Base-by-base conservation (phyloP, 805 yeast species). In the Candida ovalis region DNA sequence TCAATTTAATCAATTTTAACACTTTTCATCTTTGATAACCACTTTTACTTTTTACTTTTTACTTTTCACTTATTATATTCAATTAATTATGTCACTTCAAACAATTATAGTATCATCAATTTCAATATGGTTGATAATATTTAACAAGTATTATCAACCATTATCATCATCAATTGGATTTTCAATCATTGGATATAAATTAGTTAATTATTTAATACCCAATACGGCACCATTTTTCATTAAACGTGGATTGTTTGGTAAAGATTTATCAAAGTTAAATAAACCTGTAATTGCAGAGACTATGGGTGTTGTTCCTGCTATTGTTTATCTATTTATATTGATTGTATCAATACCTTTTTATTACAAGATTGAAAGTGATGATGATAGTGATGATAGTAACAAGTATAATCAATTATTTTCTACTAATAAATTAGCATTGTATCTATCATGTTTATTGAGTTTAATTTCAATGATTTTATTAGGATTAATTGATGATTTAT, bases 401-500 rank as follows among this genome's bases (percentile, higher is more conserved):
- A 46, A 49, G 28, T 13, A 30, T 15, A 17, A 19, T 7, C 6
- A 19, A 37, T 58, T 73, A 49, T 89, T 90, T 62, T 96, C 96
- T 3, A 94, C 88, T 59, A 81, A 79, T 53, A 87, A 85, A 65
- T 73, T 94, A 45, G 84, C 96, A 0, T 95, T 89, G 55, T 94
- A 84, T 66, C 74, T 94, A 54, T 82, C 96, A 58, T 95, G 95
- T 4, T 73, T 92, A 9, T 69, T 94, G 50, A 88, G 96, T 51
- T 68, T 94, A 42, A 89, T 89, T 67, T 80, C 89, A 55, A 91
- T 94, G 64, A 76, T 90, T 15, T 70, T 94, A 39, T 72, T 94
- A 40, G 99, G 99, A 0, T 75, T 94, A 27, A 86, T 95, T 42
- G 99, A 94, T 67, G 99, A 94, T 70, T 74, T 94, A 58, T 94